Conservation (phyloP, 1,139 yeast genomes). For the Kodamaea sp. region DNA sequence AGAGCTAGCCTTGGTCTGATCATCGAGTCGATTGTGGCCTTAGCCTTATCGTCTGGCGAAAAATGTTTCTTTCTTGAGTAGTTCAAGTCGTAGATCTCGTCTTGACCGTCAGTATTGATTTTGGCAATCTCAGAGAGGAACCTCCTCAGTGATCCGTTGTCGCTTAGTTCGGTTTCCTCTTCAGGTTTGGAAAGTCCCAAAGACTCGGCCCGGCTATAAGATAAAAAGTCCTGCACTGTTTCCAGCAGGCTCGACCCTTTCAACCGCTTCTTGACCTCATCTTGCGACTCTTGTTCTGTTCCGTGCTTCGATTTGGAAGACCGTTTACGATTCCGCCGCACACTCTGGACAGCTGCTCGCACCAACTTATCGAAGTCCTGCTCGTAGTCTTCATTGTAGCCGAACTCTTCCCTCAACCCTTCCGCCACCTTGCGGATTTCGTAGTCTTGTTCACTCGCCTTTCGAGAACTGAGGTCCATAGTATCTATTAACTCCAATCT, state of each 20-base stretch:
- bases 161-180: conserved; percentile 6
- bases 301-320: conserved; percentile 30
- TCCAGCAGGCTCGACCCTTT: conserved; percentile 4
- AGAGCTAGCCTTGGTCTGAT: conserved; percentile 31
- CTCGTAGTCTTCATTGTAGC: conserved; percentile 57
- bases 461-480: conserved; percentile 69
- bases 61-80: conserved; percentile 34
- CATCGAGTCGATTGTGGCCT: conserved; percentile 40
- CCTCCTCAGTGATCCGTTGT: conserved; percentile 5
- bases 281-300: conserved; percentile 11
- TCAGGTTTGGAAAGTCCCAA: neutral
- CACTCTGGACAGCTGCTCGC: conserved; percentile 84
- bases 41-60: conserved; percentile 37
- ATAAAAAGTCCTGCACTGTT: neutral
- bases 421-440: conserved; percentile 78
- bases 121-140: conserved; percentile 42
- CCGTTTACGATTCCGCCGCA: conserved; percentile 46
- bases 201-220: neutral
- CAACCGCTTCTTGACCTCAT: conserved; percentile 3
- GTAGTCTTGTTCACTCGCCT: conserved; percentile 91
- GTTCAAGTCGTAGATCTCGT: conserved; percentile 34
- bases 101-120: conserved; percentile 36
- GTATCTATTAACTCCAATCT: conserved; percentile 86
- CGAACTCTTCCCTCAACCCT: conserved; percentile 72
- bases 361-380: conserved; percentile 86